These are phyloP conservation scores for Zalerion maritima DNA, from an alignment of 495 filamentous ascomycete genomes.

Conservation along the genomic window DNA sequence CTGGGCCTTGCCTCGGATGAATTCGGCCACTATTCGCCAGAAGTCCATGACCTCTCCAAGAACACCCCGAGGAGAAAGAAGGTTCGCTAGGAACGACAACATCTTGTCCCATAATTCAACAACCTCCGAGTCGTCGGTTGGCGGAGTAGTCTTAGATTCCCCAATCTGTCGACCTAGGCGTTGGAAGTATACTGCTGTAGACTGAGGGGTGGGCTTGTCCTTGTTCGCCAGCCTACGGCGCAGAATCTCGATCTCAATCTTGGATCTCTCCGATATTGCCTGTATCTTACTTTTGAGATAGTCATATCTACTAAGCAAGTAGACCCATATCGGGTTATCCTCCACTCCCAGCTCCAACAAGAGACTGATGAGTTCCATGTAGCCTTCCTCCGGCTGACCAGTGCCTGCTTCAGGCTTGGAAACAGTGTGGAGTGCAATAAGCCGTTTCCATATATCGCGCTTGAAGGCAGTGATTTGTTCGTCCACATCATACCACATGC, in stretches of 20 bases:
- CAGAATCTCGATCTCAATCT: slow-evolving; percentile 82
- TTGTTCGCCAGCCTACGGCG: slow-evolving; percentile 61
- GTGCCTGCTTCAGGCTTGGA: slow-evolving; percentile 26
- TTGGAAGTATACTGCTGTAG: slow-evolving; percentile 58
- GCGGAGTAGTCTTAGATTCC: slow-evolving; percentile 34
- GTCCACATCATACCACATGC: slow-evolving; percentile 90
- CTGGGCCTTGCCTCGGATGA: slow-evolving; percentile 77
- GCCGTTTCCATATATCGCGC: slow-evolving; percentile 67
- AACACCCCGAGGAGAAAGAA: slow-evolving; percentile 61
- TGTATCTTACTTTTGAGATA: slow-evolving; percentile 74
- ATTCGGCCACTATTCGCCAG: slow-evolving; percentile 83
- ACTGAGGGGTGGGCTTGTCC: slow-evolving; percentile 52
- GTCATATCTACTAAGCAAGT: slow-evolving; percentile 79
- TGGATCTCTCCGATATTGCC: slow-evolving; percentile 62
- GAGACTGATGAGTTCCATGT: slow-evolving; percentile 79
- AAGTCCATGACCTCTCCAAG: slow-evolving; percentile 83
- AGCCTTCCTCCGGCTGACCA: slow-evolving; percentile 51
- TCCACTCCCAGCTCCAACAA: slow-evolving; percentile 84
- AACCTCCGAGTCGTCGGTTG: slow-evolving; percentile 61
- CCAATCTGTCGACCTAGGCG: slow-evolving; percentile 47
- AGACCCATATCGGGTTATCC: slow-evolving; percentile 91
- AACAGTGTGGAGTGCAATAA: slow-evolving; percentile 42
- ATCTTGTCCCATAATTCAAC: slow-evolving; percentile 85
- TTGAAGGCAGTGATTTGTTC: slow-evolving; percentile 75
- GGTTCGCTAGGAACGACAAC: slow-evolving; percentile 51